These are phyloP conservation scores for Castanopsis chinensis DNA, from an alignment of 306 rosid species.

Conservation along the genomic window DNA sequence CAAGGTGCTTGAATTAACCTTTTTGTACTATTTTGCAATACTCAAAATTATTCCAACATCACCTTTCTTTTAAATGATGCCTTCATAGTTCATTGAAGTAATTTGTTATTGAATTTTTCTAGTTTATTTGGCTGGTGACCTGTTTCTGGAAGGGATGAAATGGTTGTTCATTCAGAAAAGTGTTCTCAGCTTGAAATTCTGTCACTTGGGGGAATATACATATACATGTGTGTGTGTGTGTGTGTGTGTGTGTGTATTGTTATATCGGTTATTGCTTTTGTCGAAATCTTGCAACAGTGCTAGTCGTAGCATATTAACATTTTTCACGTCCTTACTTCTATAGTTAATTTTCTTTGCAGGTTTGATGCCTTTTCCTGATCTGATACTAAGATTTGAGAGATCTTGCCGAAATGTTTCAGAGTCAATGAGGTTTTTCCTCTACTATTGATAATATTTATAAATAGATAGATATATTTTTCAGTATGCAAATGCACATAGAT, in stretches of 20 bases:
- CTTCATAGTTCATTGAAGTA: neutral
- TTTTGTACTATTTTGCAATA: slow-evolving; percentile 4
- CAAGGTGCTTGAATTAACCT: slow-evolving; percentile 56
- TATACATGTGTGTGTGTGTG: no score
- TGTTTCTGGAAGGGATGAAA: neutral
- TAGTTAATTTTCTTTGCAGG: slow-evolving; percentile 45
- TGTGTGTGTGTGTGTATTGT: no score
- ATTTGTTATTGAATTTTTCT: neutral
- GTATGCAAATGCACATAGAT: slow-evolving; percentile 17
- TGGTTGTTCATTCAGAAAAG: neutral
- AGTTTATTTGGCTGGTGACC: neutral
- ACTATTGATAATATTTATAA: slow-evolving; percentile 5
- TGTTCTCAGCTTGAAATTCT: neutral
- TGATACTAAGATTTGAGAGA: slow-evolving; percentile 67
- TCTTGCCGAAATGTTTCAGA: slow-evolving; percentile 80
- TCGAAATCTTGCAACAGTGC: neutral
- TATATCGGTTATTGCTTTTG: neutral
- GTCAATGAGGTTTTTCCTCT: slow-evolving; percentile 64
- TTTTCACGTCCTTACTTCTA: slow-evolving; percentile 2
- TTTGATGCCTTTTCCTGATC: slow-evolving; percentile 74
- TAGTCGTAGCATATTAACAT: neutral
- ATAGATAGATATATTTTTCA: neutral
- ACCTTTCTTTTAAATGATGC: neutral
- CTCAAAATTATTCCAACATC: neutral
- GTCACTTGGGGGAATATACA: no score